A percentile compares a stretch with the other conserved stretches of the same genome.
phyloP scores from a whole-genome alignment of 2,329 filamentous ascomycete genomes.

The Microdochium bolleyi region DNA sequence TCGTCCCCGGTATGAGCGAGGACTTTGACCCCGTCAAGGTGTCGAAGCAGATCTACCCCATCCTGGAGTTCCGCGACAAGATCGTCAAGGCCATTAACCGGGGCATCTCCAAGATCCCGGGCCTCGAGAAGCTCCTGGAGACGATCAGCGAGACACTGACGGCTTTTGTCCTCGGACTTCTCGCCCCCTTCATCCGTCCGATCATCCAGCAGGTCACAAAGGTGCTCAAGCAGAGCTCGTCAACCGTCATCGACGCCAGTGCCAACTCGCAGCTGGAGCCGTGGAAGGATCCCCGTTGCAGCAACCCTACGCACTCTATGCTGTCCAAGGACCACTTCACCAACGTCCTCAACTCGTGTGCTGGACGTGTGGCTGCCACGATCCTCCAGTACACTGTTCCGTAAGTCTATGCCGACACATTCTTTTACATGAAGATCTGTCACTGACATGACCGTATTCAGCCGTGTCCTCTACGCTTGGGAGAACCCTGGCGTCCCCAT shows the following conservation, averaged over 20 bases:
- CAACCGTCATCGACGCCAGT: constrained; percentile 58
- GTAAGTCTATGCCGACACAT: constrained; percentile 29
- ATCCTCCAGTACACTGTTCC: constrained; percentile 84
- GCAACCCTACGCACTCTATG: constrained; percentile 76
- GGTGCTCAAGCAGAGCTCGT: constrained; percentile 77
- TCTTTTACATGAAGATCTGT: not conserved
- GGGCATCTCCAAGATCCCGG: constrained; percentile 86
- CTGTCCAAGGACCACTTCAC: constrained; percentile 81
- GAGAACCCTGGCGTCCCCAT: constrained; percentile 78
- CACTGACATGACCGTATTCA: constrained; percentile 20
- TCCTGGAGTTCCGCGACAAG: constrained; percentile 87
- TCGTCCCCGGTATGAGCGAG: constrained; percentile 67
- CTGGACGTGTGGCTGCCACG: constrained; percentile 63
- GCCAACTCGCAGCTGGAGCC: constrained; percentile 70
- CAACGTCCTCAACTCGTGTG: constrained; percentile 68
- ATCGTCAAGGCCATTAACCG: constrained; percentile 82
- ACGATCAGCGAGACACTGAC: constrained; percentile 91
- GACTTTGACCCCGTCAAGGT: constrained; percentile 73
- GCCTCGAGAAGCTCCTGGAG: constrained; percentile 82
- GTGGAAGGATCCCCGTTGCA: constrained; percentile 68
- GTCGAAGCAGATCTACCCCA: constrained; percentile 81
- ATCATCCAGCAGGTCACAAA: constrained; percentile 84
- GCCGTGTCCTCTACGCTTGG: constrained; percentile 84
- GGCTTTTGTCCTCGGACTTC: constrained; percentile 80
- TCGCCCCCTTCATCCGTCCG: constrained; percentile 86